phyloP scores from a whole-genome alignment of 495 filamentous ascomycete genomes.

The Amniculicola lignicola region DNA sequence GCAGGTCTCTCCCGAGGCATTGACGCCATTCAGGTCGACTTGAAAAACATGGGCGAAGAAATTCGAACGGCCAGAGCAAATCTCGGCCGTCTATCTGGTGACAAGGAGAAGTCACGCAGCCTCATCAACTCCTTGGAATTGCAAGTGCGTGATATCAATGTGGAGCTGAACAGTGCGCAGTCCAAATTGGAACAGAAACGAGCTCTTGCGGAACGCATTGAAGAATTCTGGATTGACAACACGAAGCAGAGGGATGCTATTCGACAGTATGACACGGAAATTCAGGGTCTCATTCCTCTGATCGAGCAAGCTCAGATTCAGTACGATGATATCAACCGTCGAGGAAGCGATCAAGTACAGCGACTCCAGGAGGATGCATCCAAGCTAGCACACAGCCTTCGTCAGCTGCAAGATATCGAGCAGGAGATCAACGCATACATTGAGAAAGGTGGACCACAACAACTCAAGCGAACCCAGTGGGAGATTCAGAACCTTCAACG shows the following conservation, averaged over 20 bases:
- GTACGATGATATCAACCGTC: constrained; percentile 69
- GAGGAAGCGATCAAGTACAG: constrained; percentile 69
- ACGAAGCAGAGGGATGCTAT: constrained; percentile 64
- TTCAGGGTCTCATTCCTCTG: constrained; percentile 67
- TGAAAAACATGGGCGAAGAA: constrained; percentile 65
- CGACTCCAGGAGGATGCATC: constrained; percentile 68
- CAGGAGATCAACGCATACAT: constrained; percentile 78
- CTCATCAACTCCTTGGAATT: constrained; percentile 68
- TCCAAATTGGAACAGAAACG: constrained; percentile 77
- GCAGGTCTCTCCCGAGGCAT: constrained; percentile 60
- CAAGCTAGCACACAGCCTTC: constrained; percentile 65
- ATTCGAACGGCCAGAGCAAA: constrained; percentile 58
- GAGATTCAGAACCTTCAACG: constrained; percentile 66
- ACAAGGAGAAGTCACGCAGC: constrained; percentile 68
- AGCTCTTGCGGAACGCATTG: constrained; percentile 62
- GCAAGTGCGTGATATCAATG: constrained; percentile 64
- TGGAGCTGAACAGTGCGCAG: constrained; percentile 63
- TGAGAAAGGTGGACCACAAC: constrained; percentile 66
- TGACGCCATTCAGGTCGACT: constrained; percentile 79
- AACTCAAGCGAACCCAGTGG: constrained; percentile 64
- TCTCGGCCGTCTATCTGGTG: constrained; percentile 59
- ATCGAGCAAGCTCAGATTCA: constrained; percentile 69
- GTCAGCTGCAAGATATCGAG: constrained; percentile 71
- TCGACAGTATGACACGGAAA: constrained; percentile 62
- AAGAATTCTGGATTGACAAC: constrained; percentile 66